phyloP scores from a whole-genome alignment of 495 filamentous ascomycete species.

The Emericellopsis terricola region DNA sequence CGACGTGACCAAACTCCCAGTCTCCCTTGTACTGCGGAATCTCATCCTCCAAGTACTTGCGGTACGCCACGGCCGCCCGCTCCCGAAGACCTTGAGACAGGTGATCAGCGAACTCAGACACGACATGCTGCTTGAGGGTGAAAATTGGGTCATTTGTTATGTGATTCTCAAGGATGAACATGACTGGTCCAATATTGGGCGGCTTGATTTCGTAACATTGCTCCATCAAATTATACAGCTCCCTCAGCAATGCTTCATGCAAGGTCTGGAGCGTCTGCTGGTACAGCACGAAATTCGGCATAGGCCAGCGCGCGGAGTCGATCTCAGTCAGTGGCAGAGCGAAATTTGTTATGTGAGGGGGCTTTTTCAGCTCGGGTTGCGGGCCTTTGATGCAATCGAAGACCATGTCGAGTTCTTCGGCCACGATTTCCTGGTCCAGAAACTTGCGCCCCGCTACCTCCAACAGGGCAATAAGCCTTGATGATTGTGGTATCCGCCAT shows the following conservation, averaged over 20 bases:
- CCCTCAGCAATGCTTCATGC: conserved; percentile 69
- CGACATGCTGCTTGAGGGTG: conserved; percentile 45
- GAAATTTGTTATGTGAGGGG: conserved; percentile 21
- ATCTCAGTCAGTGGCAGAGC: conserved; percentile 21
- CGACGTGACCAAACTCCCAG: conserved; percentile 76
- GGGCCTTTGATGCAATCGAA: conserved; percentile 67
- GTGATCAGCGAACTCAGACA: conserved; percentile 46
- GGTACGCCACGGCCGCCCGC: conserved; percentile 58
- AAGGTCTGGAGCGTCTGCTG: conserved; percentile 55
- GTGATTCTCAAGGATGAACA: conserved; percentile 71
- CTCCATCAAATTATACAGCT: conserved; percentile 72
- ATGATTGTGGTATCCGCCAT: conserved; percentile 81
- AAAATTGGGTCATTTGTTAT: conserved; percentile 66
- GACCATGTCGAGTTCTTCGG: conserved; percentile 64
- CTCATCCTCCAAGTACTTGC: conserved; percentile 47
- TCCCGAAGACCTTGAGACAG: conserved; percentile 54
- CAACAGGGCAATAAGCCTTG: conserved; percentile 61
- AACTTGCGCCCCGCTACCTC: conserved; percentile 78
- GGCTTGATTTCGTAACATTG: conserved; percentile 80
- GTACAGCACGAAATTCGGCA: conserved; percentile 59
- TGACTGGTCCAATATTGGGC: conserved; percentile 55
- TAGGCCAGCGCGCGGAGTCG: conserved; percentile 48
- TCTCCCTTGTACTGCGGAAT: conserved; percentile 57
- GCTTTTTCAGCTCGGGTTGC: conserved; percentile 35
- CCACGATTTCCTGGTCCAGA: conserved; percentile 63